A percentile compares a stretch with the other conserved stretches of the same genome.
Conservation (phyloP, 31 red algal species). For the Odonthalia washingtoniensis region DNA sequence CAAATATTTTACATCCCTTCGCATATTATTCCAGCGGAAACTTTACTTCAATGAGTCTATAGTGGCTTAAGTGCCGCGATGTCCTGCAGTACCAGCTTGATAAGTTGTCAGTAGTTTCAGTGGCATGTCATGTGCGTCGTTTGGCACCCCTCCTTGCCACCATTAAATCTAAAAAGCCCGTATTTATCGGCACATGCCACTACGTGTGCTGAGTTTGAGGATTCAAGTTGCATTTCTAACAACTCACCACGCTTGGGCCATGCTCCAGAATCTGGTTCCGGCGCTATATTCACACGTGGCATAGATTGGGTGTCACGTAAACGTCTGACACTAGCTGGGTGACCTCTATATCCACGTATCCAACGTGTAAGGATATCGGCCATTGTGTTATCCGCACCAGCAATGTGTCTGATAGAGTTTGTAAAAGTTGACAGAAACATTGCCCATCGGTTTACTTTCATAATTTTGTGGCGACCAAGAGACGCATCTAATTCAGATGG, state of each 20-base stretch:
- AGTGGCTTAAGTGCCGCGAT: conserved; percentile 18
- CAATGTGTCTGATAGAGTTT: conserved; percentile 24
- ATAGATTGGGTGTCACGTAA: not conserved
- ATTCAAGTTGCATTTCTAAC: not conserved
- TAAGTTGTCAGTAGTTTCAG: not conserved
- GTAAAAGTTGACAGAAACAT: conserved; percentile 11
- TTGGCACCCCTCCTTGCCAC: not conserved
- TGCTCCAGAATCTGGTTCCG: not conserved
- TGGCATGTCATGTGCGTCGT: not conserved
- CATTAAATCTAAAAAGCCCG: not conserved
- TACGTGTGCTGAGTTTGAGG: not conserved
- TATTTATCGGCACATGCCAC: not conserved
- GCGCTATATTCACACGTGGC: not conserved
- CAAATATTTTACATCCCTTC: not conserved
- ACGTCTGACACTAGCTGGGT: not conserved
- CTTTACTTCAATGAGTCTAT: not conserved
- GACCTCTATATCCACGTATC: not conserved
- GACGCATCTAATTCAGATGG: not conserved
- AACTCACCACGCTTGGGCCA: not conserved
- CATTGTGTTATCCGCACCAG: not conserved
- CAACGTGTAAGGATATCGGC: too few relatives aligned
- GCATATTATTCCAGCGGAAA: not conserved
- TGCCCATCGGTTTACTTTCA: conserved; percentile 42
- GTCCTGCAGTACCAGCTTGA: conserved; percentile 17
- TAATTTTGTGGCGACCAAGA: conserved; percentile 10